phyloP scores from a whole-genome alignment of 2,329 filamentous ascomycete species.

The Bipolaris victoriae region DNA sequence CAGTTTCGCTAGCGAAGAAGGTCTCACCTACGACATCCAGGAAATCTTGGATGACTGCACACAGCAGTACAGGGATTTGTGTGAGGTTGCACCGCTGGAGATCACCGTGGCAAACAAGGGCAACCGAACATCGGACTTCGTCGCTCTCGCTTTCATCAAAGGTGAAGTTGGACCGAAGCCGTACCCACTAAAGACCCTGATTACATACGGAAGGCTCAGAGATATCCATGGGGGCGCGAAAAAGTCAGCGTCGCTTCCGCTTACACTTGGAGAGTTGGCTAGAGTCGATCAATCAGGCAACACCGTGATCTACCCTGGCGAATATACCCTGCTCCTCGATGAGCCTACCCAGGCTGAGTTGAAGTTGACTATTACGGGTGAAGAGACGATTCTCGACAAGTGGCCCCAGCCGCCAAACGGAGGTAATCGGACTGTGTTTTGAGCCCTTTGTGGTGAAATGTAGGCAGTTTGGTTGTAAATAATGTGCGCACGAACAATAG shows the following conservation, averaged over 20 bases:
- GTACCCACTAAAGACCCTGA: slow-evolving; percentile 60
- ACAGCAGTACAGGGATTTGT: slow-evolving; percentile 36
- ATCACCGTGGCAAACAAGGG: slow-evolving; percentile 59
- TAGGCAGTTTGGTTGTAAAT: not conserved
- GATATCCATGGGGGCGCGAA: slow-evolving; percentile 46
- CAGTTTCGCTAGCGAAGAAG: not conserved
- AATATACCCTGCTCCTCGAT: slow-evolving; percentile 49
- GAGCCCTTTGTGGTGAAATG: no score
- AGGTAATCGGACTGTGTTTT: not conserved
- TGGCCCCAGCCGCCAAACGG: slow-evolving; percentile 29
- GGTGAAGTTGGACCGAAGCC: slow-evolving; percentile 58
- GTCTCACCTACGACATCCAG: slow-evolving; percentile 40
- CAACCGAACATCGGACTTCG: slow-evolving; percentile 57
- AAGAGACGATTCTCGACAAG: slow-evolving; percentile 51
- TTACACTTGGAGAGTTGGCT: slow-evolving; percentile 59
- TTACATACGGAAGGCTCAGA: slow-evolving; percentile 57
- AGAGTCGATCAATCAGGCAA: slow-evolving; percentile 59
- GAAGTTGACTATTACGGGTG: slow-evolving; percentile 57
- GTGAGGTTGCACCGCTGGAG: slow-evolving; percentile 47
- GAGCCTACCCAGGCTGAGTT: slow-evolving; percentile 45
- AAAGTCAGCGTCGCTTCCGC: slow-evolving; percentile 44
- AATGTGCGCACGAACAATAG: not conserved
- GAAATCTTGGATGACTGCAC: slow-evolving; percentile 47
- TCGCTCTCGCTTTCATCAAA: slow-evolving; percentile 58
- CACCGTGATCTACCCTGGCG: slow-evolving; percentile 60